phyloP scores from a whole-genome alignment of 2,329 filamentous ascomycete species.

The Phialophora verrucosa region DNA sequence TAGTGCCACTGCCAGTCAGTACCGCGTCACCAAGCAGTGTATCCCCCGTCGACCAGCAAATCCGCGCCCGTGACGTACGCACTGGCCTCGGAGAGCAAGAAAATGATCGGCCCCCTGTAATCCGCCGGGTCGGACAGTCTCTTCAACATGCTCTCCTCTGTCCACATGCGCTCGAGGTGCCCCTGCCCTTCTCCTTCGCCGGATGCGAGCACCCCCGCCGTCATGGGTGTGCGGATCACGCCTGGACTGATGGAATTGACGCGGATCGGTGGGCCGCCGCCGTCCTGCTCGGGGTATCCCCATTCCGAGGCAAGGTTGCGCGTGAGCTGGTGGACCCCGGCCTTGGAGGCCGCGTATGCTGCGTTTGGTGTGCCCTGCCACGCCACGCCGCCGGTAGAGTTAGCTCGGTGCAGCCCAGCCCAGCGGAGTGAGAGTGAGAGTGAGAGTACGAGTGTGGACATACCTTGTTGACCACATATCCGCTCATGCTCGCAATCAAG shows the following conservation, averaged over 20 bases:
- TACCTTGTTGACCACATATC: not conserved
- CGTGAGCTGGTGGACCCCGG: slow-evolving; percentile 68
- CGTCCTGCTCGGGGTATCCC: slow-evolving; percentile 42
- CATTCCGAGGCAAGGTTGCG: slow-evolving; percentile 70
- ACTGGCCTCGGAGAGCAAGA: slow-evolving; percentile 79
- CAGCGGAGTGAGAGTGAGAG: too few relatives aligned
- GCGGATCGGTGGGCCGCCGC: slow-evolving; percentile 58
- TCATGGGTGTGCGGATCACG: slow-evolving; percentile 28
- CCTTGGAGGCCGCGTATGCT: slow-evolving; percentile 72
- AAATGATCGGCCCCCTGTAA: slow-evolving; percentile 68
- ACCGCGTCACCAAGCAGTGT: slow-evolving; percentile 45
- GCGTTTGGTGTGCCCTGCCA: slow-evolving; percentile 48
- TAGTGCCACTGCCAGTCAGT: too few relatives aligned
- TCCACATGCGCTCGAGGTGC: slow-evolving; percentile 64
- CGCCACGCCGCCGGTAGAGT: slow-evolving; percentile 67
- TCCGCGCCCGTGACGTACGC: slow-evolving; percentile 79
- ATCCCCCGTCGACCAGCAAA: slow-evolving; percentile 77
- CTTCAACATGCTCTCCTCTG: slow-evolving; percentile 82
- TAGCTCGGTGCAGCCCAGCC: not conserved
- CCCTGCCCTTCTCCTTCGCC: slow-evolving; percentile 11
- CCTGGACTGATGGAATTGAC: slow-evolving; percentile 61
- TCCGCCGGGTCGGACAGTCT: slow-evolving; percentile 70
- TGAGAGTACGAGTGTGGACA: too few relatives aligned
- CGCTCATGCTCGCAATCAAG: slow-evolving; percentile 72
- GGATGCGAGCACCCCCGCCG: slow-evolving; percentile 16